These are phyloP conservation scores for Myxozyma lipomycoides DNA, from an alignment of 805 yeast genomes.

Conservation along the genomic window DNA sequence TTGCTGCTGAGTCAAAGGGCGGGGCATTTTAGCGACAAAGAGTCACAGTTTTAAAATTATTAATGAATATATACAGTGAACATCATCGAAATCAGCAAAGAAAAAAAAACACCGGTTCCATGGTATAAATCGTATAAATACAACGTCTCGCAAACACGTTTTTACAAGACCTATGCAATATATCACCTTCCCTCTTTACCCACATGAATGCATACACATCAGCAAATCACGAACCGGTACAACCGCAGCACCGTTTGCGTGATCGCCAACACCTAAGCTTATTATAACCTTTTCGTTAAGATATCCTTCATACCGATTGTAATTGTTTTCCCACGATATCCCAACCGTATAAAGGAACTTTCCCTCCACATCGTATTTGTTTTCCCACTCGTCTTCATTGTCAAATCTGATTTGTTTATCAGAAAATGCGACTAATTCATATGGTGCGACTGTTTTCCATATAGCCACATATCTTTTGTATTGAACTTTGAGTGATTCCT, in stretches of 20 bases:
- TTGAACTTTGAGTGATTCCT: constrained; percentile 17
- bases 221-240: constrained; percentile 23
- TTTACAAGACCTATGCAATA: too few relatives aligned
- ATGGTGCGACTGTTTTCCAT: constrained; percentile 22
- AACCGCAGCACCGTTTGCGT: constrained; percentile 24
- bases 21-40: too few relatives aligned
- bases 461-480: constrained; percentile 22
- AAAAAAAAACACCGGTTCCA: not conserved
- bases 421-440: constrained; percentile 18
- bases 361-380: constrained; percentile 24
- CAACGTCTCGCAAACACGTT: too few relatives aligned
- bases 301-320: constrained; percentile 25
- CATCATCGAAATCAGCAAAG: too few relatives aligned
- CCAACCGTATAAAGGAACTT: constrained; percentile 25
- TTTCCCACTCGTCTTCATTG: constrained; percentile 27
- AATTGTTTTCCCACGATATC: constrained; percentile 24
- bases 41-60: not conserved
- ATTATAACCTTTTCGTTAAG: constrained; percentile 21
- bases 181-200: too few relatives aligned
- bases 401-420: constrained; percentile 16
- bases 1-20: constrained; percentile 17
- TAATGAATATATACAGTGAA: not conserved
- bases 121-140: too few relatives aligned
- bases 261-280: constrained; percentile 26
- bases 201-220: constrained; percentile 13